Evolutionary conservation across 306 rosid genomes (phyloP).

Genomic region (Senna tora): DNA sequence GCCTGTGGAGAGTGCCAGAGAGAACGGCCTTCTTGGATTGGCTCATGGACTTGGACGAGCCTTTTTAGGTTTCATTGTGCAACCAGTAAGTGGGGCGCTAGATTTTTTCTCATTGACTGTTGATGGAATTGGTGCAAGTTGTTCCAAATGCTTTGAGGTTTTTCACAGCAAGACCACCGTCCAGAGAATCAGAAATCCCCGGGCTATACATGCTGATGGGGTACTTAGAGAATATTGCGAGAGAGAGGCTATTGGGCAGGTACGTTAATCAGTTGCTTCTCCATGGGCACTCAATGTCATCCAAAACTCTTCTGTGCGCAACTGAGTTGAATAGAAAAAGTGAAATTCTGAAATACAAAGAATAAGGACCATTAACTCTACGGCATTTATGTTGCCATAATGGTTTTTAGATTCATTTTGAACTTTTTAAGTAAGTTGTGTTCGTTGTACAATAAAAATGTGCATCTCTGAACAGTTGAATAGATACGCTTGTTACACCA

Average conservation of each 20-base stretch:
- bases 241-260: conserved; percentile 95
- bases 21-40: conserved; percentile 90
- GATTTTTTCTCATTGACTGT: conserved; percentile 96
- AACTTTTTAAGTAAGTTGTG: conserved; percentile 4
- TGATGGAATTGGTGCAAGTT: conserved; percentile 98
- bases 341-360: conserved; percentile 17
- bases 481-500: conserved; percentile 12
- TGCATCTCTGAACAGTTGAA: conserved; percentile 6
- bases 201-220: conserved; percentile 75
- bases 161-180: conserved; percentile 66
- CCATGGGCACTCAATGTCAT: neutral
- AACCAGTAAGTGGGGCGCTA: conserved; percentile 95
- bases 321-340: neutral
- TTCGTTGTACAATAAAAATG: conserved; percentile 3
- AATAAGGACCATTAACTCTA: neutral
- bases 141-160: conserved; percentile 89
- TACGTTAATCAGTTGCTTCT: conserved; percentile 41
- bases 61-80: conserved; percentile 85
- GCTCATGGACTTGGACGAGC: conserved; percentile 98
- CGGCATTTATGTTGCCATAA: neutral
- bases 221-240: conserved; percentile 82
- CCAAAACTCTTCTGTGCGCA: conserved; percentile 2
- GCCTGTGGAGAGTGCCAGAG: conserved; percentile 92
- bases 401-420: neutral
- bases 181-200: conserved; percentile 85